Evolutionary conservation across 1,284 basidiomycete species (phyloP), one percentile per base, ranked within the genome.

Genomic region (Coriolopsis trogii): DNA sequence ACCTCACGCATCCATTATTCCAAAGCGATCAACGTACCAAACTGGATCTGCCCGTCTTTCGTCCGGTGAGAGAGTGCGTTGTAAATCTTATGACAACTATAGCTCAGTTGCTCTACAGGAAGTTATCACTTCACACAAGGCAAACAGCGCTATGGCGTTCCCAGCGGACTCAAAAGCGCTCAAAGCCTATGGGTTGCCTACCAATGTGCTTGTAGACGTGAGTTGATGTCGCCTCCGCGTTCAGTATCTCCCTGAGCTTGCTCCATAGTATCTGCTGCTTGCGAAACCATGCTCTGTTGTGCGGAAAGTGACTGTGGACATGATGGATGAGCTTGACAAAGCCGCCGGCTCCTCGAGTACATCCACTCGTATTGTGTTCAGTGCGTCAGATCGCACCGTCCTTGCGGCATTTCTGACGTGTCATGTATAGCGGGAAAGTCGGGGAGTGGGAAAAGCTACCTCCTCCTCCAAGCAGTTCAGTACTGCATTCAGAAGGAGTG

Each of bases 401-500:
- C n/a, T 28, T 18, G 8, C 6, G 28, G 18, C 6, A 6, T 5
- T 40, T 36, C 24, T 26, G 40, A 48, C 39, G 21, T 21, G 16
- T 23, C 24, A 6, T 29, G 12, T 24, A 8, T 53, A 93, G 91
- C 83, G 55, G 95, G 95, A n/a, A 68, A 77, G 2, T 57, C 79
- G 6, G 95, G 95, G 2, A 84, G 81, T 49, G 95, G 95, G 23
- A 98, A 98, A 73, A 92, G 88, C 50, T 85, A 82, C 56, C 71
- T 93, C 18, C 73, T 98, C 20, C 72, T 96, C 2, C 95, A 98
- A 67, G 79, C 87, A 0, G 84, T 92, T 0, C 79, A 90, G 26
- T 88, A 94, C 57, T 87, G 87, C 13, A 65, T 82, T 20, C 75
- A 82, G 12, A 80, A 82, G 24, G 81, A 82, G 13, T 97, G 91